Percentiles rank a stretch among this genome's conserved stretches.
phyloP scores from a whole-genome alignment of 2,329 filamentous ascomycete genomes.

The Fusarium cicatricum region DNA sequence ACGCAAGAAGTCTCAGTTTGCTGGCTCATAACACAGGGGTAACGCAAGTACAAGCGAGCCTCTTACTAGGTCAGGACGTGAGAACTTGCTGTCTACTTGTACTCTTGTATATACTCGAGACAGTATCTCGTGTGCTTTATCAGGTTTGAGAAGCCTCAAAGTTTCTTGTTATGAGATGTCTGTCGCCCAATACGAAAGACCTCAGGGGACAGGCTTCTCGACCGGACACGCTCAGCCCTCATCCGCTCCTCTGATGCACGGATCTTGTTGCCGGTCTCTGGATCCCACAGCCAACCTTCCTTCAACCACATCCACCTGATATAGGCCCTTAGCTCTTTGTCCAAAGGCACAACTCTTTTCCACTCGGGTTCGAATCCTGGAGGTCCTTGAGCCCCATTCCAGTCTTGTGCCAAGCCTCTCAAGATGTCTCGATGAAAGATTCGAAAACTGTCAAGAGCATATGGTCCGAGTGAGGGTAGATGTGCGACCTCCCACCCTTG shows the following conservation, averaged over 20 bases:
- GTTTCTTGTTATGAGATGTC: neutral
- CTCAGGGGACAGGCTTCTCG: conserved; percentile 10
- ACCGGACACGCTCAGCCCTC: neutral
- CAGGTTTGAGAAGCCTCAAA: too few relatives aligned
- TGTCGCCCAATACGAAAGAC: neutral
- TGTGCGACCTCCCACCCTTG: conserved; percentile 28
- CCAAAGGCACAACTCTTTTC: conserved; percentile 25
- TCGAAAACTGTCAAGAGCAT: conserved; percentile 28
- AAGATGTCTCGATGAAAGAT: conserved; percentile 27
- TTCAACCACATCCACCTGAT: conserved; percentile 32
- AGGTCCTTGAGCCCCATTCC: neutral
- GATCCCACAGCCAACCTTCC: conserved; percentile 27
- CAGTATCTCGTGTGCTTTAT: too few relatives aligned
- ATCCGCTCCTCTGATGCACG: neutral
- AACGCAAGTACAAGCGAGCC: too few relatives aligned
- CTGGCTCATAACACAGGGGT: too few relatives aligned
- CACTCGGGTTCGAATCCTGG: conserved; percentile 19
- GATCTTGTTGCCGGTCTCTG: conserved; percentile 6
- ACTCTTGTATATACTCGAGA: too few relatives aligned
- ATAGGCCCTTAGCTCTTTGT: conserved; percentile 25
- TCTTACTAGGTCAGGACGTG: too few relatives aligned
- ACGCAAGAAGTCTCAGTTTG: too few relatives aligned
- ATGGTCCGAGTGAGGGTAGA: conserved; percentile 23
- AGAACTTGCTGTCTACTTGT: too few relatives aligned
- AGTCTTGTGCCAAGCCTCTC: conserved; percentile 2